Evolutionary conservation across 148 eudicot genomes (phyloP), one percentile per base, ranked within the genome.

Genomic region (Vaccinium darrowii): DNA sequence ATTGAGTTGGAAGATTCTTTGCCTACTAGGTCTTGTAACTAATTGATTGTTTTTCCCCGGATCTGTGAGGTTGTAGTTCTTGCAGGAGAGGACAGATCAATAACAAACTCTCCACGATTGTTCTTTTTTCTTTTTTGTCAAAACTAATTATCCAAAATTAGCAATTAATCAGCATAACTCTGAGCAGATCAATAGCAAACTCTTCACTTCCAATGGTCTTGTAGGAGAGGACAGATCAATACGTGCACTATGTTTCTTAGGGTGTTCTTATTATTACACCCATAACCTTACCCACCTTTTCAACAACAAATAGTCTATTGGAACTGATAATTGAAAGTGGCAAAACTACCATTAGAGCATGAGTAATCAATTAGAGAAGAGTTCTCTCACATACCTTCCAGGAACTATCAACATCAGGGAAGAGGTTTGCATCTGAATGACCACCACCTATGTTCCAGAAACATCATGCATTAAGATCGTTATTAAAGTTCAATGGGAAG

Each of bases 351-450:
- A 23, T 50, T 12, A 50, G 58, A 76, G 33, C 58, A 50, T 49
- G 18, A 76, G 15, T 23, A 79, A 79, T 56, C 62, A 79, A 53
- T 36, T 15, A 56, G 50, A 79, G 65, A 56, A 56, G 82, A 57
- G 49, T 36, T 57, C 73, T 51, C 60, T 75, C 21, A 88, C 92
- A 57, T 95, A 97, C 99, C 89, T 95, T 95, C 99, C 99, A 97
- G 81, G 93, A 85, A 87, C 99, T 97, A 84, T 92, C 96, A 49
- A 88, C 99, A 82, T 94, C 98, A 83, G 99, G 99, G 90, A 97
- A 97, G 90, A 97, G 74, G 88, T 90, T 91, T 80, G 91, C 80
- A 78, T 95, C 99, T 49, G 90, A 87, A 47, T 87, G 85, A 86
- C 91, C 89, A 84, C 88, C 88, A 80, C 99, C 99, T 94, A 86